Evolutionary conservation across 2,329 filamentous ascomycete genomes (phyloP).

Genomic region (Biscogniauxia sp.): DNA sequence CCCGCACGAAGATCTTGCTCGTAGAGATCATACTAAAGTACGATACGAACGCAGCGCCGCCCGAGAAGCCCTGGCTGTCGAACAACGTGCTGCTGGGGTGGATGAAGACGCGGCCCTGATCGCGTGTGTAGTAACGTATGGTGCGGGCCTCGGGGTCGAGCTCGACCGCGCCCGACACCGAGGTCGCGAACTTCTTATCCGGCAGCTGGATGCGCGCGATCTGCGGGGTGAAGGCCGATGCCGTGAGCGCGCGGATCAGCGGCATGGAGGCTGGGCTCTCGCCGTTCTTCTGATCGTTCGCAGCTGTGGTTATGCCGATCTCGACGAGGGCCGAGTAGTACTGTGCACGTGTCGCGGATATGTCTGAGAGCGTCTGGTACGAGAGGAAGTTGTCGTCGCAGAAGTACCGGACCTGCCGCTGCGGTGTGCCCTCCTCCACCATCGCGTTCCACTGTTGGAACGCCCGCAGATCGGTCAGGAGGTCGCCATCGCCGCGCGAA

Average conservation of each 20-base stretch:
- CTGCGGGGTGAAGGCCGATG: conserved; percentile 77
- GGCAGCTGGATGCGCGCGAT: conserved; percentile 90
- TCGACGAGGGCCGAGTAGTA: conserved; percentile 84
- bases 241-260: conserved; percentile 67
- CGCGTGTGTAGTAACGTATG: conserved; percentile 89
- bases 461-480: conserved; percentile 82
- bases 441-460: conserved; percentile 80
- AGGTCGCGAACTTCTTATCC: conserved; percentile 90
- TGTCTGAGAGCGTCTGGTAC: conserved; percentile 80
- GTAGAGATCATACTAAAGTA: conserved; percentile 94
- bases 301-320: conserved; percentile 63
- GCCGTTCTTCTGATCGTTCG: too few relatives aligned
- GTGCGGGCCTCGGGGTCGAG: conserved; percentile 87
- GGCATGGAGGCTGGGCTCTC: conserved; percentile 33
- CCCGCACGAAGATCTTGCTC: conserved; percentile 86
- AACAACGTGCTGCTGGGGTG: conserved; percentile 89
- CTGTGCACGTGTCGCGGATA: conserved; percentile 80
- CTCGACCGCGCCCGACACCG: conserved; percentile 84
- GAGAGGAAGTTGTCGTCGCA: conserved; percentile 86
- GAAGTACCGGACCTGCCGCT: conserved; percentile 68
- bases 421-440: conserved; percentile 54
- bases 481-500: conserved; percentile 75
- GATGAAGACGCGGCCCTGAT: conserved; percentile 85
- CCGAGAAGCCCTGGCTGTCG: conserved; percentile 73
- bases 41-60: conserved; percentile 72